Conservation (phyloP, 306 rosid genomes). For the Arachis hypogaea region DNA sequence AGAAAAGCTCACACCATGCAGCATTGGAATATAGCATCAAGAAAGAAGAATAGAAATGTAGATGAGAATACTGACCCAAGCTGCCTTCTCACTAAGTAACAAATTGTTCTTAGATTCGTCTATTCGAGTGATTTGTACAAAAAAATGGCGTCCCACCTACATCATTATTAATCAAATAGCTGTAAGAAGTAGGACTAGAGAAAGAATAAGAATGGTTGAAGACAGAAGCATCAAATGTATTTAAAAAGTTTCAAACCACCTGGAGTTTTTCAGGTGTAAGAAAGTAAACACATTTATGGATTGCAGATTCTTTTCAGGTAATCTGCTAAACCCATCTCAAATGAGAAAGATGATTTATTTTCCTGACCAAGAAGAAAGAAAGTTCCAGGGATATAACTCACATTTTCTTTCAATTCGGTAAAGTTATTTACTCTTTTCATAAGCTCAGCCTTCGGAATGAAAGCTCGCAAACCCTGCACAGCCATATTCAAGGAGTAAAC, state of each 20-base stretch:
- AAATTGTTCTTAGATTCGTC: conserved; percentile 80
- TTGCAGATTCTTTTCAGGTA: conserved; percentile 2
- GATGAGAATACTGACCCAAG: conserved; percentile 77
- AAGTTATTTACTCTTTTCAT: conserved; percentile 70
- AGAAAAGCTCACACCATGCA: conserved; percentile 1
- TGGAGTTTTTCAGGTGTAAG: background rate
- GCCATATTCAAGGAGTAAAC: conserved; percentile 30
- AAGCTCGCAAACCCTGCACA: conserved; percentile 89
- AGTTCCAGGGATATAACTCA: conserved; percentile 43
- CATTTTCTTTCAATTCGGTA: conserved; percentile 83
- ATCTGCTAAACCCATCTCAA: conserved; percentile 15
- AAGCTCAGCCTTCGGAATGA: conserved; percentile 87
- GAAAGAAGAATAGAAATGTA: conserved; percentile 9
- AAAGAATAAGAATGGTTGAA: background rate
- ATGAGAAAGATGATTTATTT: conserved; percentile 13
- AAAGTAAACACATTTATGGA: background rate
- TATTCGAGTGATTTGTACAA: conserved; percentile 70
- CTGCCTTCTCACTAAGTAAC: conserved; percentile 79
- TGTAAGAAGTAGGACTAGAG: conserved; percentile 32
- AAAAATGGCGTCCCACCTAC: conserved; percentile 75
- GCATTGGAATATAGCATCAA: conserved; percentile 8
- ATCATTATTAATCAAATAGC: conserved; percentile 34
- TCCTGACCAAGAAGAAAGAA: background rate
- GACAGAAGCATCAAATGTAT: background rate
- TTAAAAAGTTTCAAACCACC: background rate